These are phyloP conservation scores for Nematodospora valgi DNA, from an alignment of 805 yeast species.

Conservation along the genomic window DNA sequence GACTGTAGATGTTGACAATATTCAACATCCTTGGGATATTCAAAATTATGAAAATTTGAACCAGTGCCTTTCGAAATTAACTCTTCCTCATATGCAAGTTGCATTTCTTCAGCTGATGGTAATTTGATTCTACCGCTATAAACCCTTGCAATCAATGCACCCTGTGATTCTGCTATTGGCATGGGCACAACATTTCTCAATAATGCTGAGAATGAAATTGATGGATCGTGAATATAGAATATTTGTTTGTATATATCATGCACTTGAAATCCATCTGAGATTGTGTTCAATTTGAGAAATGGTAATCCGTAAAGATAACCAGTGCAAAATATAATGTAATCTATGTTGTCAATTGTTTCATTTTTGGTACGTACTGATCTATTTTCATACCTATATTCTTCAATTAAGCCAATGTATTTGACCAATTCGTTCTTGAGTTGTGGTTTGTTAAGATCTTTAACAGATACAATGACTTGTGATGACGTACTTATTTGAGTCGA, in stretches of 20 bases:
- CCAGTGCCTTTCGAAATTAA: slow-evolving; percentile 19
- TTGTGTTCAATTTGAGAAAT: slow-evolving; percentile 22
- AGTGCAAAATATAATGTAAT: slow-evolving; percentile 32
- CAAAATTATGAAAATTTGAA: slow-evolving; percentile 36
- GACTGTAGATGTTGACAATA: slow-evolving; percentile 45
- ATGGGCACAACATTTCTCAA: slow-evolving; percentile 48
- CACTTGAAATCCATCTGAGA: slow-evolving; percentile 34
- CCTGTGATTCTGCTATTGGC: slow-evolving; percentile 50
- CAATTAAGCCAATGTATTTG: slow-evolving; percentile 12
- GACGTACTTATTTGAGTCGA: slow-evolving; percentile 55
- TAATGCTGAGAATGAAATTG: slow-evolving; percentile 39
- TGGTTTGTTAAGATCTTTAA: slow-evolving; percentile 42
- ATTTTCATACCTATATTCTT: slow-evolving; percentile 26
- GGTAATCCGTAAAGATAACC: slow-evolving; percentile 37
- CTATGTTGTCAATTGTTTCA: slow-evolving; percentile 20
- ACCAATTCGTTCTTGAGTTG: slow-evolving; percentile 40
- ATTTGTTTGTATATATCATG: slow-evolving; percentile 44
- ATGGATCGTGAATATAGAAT: slow-evolving; percentile 45
- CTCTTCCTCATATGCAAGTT: slow-evolving; percentile 26
- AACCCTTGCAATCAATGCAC: slow-evolving; percentile 38
- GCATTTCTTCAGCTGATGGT: slow-evolving; percentile 38
- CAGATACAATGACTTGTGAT: slow-evolving; percentile 22
- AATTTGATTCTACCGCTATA: slow-evolving; percentile 40
- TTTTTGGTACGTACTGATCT: slow-evolving; percentile 25
- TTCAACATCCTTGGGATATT: slow-evolving; percentile 55